Percentiles rank a stretch among this genome's conserved stretches.
Conservation (phyloP, 139 green algal species). For the Auxenochlorella protothecoides region DNA sequence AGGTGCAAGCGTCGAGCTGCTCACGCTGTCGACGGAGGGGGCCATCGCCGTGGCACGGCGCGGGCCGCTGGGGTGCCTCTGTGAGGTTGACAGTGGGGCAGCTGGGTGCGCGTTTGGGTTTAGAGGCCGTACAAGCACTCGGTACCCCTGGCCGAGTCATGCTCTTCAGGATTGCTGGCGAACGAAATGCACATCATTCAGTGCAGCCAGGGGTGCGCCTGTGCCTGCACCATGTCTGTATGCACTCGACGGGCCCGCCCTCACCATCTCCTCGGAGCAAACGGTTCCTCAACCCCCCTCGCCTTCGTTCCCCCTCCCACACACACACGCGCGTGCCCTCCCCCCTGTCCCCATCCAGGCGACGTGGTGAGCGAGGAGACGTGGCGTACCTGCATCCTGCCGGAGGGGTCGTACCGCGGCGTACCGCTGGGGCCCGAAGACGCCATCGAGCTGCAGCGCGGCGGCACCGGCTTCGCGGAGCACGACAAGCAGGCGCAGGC, state of each 20-base stretch:
- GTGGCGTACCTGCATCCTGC: conserved; percentile 65
- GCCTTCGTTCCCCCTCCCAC: not conserved
- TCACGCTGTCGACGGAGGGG: too few relatives aligned
- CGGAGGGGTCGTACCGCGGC: conserved; percentile 63
- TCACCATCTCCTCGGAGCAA: too few relatives aligned
- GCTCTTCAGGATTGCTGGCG: too few relatives aligned
- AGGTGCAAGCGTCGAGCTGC: not conserved
- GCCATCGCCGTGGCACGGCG: not conserved
- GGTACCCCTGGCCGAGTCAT: too few relatives aligned
- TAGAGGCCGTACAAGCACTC: too few relatives aligned
- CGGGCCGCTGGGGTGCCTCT: not conserved
- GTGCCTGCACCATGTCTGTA: too few relatives aligned
- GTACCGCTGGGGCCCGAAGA: conserved; percentile 35
- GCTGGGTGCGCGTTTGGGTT: too few relatives aligned
- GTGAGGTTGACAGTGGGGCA: not conserved
- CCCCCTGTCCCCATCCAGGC: conserved; percentile 18
- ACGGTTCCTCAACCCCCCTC: too few relatives aligned
- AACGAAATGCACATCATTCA: too few relatives aligned
- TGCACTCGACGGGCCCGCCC: too few relatives aligned
- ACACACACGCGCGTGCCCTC: not conserved
- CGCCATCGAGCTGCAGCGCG: conserved; percentile 61
- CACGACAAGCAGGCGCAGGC: conserved; percentile 51
- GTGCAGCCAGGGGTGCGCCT: too few relatives aligned
- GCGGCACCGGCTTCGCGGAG: conserved; percentile 67
- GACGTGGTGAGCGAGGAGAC: conserved; percentile 71